These are phyloP conservation scores for Rusavskia elegans DNA, from an alignment of 495 filamentous ascomycete species.

Conservation along the genomic window DNA sequence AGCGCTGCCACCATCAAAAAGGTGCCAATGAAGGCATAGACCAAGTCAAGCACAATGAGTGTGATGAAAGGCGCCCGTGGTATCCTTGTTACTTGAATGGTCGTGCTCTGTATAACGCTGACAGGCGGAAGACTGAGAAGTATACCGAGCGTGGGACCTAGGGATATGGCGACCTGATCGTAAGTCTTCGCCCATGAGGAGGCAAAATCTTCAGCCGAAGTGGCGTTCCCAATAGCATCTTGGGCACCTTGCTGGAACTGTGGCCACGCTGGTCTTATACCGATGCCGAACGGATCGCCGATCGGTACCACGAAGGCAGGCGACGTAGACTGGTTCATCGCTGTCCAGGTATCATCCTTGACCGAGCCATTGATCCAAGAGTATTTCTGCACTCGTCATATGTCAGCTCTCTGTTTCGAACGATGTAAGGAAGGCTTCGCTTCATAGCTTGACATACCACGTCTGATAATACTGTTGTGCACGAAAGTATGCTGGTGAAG, in stretches of 20 bases:
- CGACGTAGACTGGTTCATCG: background rate
- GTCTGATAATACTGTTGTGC: background rate
- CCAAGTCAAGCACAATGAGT: constrained; percentile 6
- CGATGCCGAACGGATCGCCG: too few relatives aligned
- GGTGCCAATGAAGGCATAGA: constrained; percentile 6
- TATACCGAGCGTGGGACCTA: background rate
- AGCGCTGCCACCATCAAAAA: constrained; percentile 4
- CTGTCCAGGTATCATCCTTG: background rate
- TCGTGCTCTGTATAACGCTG: background rate
- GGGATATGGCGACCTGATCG: background rate
- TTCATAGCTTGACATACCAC: background rate
- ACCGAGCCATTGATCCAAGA: background rate
- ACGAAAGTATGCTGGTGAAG: background rate
- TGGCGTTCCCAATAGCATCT: background rate
- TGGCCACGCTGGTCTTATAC: background rate
- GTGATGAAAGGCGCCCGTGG: constrained; percentile 6
- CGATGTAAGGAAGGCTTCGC: background rate
- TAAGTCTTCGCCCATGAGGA: background rate
- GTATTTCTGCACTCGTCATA: background rate
- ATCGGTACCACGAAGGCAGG: background rate
- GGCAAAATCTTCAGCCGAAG: background rate
- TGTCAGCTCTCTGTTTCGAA: background rate
- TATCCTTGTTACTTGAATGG: constrained; percentile 5
- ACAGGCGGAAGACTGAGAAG: background rate
- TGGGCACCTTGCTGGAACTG: background rate